Evolutionary conservation across 208 protist species (phyloP).

Genomic region (Tetramitus jugosus): DNA sequence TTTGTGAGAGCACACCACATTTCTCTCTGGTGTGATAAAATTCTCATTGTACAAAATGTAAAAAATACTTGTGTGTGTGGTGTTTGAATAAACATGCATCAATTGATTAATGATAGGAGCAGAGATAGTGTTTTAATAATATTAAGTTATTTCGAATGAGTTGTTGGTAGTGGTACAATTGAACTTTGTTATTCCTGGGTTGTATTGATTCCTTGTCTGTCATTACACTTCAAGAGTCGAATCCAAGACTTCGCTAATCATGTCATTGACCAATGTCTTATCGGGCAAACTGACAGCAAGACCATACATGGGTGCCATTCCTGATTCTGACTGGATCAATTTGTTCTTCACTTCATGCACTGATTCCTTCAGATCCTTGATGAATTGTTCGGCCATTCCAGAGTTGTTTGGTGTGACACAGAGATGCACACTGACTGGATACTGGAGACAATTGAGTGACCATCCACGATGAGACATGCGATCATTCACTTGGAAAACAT

Average conservation of each 20-base stretch:
- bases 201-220: no score
- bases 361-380: not conserved
- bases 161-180: no score
- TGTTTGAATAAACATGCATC: no score
- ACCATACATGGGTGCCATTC: conserved; percentile 13
- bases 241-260: not conserved
- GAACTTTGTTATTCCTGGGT: no score
- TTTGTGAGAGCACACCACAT: no score
- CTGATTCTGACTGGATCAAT: not conserved
- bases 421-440: not conserved
- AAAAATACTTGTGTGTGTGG: no score
- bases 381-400: not conserved
- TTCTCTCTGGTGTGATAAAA: no score
- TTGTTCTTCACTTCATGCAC: not conserved
- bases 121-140: no score
- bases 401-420: not conserved
- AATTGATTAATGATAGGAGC: no score
- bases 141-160: no score
- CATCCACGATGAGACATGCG: not conserved
- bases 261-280: not conserved
- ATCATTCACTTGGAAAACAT: not conserved
- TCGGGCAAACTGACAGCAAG: not conserved
- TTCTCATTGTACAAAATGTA: no score
- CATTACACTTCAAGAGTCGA: not conserved
- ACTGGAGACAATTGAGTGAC: not conserved